These are phyloP conservation scores for Hypoxylon sp. DNA, from an alignment of 2,329 filamentous ascomycete species.

Conservation along the genomic window DNA sequence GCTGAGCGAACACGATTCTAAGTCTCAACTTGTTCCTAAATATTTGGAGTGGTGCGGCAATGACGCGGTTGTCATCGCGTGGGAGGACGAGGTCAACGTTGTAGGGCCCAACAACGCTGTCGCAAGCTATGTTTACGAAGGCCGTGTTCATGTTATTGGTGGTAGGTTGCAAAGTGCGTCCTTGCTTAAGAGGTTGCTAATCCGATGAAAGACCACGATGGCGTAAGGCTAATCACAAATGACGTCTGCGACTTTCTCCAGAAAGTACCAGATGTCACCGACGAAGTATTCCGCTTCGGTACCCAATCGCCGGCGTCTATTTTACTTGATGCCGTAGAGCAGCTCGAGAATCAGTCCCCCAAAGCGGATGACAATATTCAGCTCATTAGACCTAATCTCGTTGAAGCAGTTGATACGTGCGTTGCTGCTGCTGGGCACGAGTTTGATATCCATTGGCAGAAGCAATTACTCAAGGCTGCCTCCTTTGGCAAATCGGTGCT, in stretches of 20 bases:
- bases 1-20: slow-evolving; percentile 90
- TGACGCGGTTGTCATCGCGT: slow-evolving; percentile 91
- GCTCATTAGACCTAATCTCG: slow-evolving; percentile 85
- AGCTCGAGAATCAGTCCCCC: slow-evolving; percentile 91
- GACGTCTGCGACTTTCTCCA: slow-evolving; percentile 98
- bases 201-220: slow-evolving; percentile 72
- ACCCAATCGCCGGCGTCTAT: slow-evolving; percentile 91
- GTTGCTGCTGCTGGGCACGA: slow-evolving; percentile 94
- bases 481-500: slow-evolving; percentile 98
- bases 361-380: slow-evolving; percentile 99
- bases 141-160: slow-evolving; percentile 86
- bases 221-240: slow-evolving; percentile 89
- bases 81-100: slow-evolving; percentile 97
- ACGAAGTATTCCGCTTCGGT: slow-evolving; percentile 89
- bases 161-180: slow-evolving; percentile 62
- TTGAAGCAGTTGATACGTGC: slow-evolving; percentile 93
- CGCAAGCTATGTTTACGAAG: slow-evolving; percentile 87
- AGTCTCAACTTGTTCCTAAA: slow-evolving; percentile 84
- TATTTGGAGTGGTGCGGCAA: slow-evolving; percentile 97
- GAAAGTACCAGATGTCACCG: slow-evolving; percentile 85
- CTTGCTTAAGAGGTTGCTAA: slow-evolving; percentile 33
- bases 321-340: slow-evolving; percentile 90
- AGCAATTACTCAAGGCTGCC: slow-evolving; percentile 92
- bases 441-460: slow-evolving; percentile 92
- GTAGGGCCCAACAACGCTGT: slow-evolving; percentile 86